Evolutionary conservation across 2,329 filamentous ascomycete species (phyloP).

Genomic region (Sphaerulina musiva): DNA sequence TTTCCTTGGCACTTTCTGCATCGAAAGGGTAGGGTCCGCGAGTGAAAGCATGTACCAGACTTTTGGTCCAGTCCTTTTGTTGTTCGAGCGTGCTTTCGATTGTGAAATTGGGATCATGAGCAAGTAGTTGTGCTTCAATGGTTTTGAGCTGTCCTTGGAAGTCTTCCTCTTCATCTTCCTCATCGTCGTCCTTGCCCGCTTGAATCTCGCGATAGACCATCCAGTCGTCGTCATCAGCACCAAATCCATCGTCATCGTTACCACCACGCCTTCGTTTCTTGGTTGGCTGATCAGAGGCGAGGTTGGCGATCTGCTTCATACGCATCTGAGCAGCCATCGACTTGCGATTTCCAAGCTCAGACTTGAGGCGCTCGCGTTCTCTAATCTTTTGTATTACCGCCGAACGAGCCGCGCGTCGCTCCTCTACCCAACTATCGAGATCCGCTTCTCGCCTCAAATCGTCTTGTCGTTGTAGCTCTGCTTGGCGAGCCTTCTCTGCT

Average conservation of each 20-base stretch:
- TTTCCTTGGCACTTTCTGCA: constrained; percentile 68
- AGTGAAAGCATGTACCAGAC: constrained; percentile 79
- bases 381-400: constrained; percentile 76
- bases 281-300: constrained; percentile 77
- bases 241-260: constrained; percentile 94
- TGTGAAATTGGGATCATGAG: constrained; percentile 80
- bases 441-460: constrained; percentile 76
- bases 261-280: constrained; percentile 70
- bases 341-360: constrained; percentile 92
- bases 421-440: constrained; percentile 78
- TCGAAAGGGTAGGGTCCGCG: constrained; percentile 85
- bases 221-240: constrained; percentile 96
- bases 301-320: constrained; percentile 96
- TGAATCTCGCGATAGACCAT: constrained; percentile 91
- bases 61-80: constrained; percentile 92
- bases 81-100: constrained; percentile 89
- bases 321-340: constrained; percentile 92
- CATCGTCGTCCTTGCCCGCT: constrained; percentile 81
- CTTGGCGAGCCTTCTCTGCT: constrained; percentile 75
- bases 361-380: constrained; percentile 85
- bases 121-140: constrained; percentile 76
- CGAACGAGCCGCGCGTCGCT: constrained; percentile 66
- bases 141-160: constrained; percentile 64
- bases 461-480: constrained; percentile 77
- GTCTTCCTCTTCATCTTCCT: constrained; percentile 90